Evolutionary conservation across 1,139 yeast species (phyloP).

Genomic region (Taiozyma sp.): DNA sequence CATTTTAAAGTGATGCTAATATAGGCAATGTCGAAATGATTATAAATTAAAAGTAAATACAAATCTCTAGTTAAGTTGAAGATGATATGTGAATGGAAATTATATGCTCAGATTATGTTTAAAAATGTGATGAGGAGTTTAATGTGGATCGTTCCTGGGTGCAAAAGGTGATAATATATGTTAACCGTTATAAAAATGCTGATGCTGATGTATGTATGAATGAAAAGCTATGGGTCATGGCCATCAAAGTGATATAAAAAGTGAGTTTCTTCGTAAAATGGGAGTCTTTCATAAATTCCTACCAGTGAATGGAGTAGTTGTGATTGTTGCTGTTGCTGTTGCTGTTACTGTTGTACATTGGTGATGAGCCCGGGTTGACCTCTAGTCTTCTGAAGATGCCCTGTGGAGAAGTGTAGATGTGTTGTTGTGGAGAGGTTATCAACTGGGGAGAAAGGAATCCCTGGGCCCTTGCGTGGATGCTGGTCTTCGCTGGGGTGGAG

Average conservation of each 20-base stretch:
- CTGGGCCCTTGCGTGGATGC: not conserved
- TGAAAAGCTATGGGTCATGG: not conserved
- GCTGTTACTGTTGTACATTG: slow-evolving; percentile 3
- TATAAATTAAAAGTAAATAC: not conserved
- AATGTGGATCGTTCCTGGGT: too few relatives aligned
- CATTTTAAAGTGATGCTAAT: slow-evolving; percentile 41
- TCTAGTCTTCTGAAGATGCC: slow-evolving; percentile 12
- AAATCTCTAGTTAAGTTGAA: not conserved
- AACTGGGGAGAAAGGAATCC: slow-evolving; percentile 3
- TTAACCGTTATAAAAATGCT: not conserved
- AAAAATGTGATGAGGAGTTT: not conserved
- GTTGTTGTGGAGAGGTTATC: slow-evolving; percentile 2
- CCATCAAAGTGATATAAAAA: not conserved
- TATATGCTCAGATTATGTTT: not conserved
- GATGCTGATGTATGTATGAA: not conserved
- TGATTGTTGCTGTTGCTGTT: not conserved
- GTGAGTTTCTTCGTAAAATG: not conserved
- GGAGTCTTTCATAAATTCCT: not conserved
- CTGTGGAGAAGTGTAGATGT: slow-evolving; percentile 7
- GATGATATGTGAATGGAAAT: not conserved
- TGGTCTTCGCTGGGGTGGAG: slow-evolving; percentile 15
- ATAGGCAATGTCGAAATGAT: too few relatives aligned
- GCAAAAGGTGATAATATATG: not conserved
- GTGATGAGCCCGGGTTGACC: slow-evolving; percentile 3
- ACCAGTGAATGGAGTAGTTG: slow-evolving; percentile 4